Percentiles rank a stretch among this genome's conserved stretches.
phyloP scores from a whole-genome alignment of 2,329 filamentous ascomycete genomes.

The Simplicillium sp. region DNA sequence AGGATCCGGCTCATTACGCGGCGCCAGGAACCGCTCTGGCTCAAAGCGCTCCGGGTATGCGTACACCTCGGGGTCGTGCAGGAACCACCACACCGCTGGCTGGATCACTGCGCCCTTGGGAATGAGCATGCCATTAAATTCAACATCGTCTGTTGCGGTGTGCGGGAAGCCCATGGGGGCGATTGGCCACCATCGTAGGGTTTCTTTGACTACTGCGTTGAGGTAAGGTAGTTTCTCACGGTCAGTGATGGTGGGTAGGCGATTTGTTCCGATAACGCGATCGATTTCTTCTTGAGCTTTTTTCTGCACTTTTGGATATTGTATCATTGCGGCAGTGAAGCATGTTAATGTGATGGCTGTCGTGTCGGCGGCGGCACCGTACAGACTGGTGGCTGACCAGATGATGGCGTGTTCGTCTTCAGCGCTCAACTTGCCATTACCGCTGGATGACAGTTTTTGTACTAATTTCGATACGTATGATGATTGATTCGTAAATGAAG shows the following conservation, averaged over 20 bases:
- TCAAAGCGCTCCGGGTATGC: slow-evolving; percentile 25
- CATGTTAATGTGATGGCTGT: neutral
- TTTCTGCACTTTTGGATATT: slow-evolving; percentile 12
- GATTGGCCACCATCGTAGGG: slow-evolving; percentile 19
- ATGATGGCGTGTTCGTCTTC: slow-evolving; percentile 7
- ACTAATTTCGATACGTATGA: slow-evolving; percentile 12
- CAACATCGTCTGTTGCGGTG: slow-evolving; percentile 19
- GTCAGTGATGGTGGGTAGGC: slow-evolving; percentile 15
- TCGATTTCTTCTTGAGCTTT: slow-evolving; percentile 16
- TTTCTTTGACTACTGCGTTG: slow-evolving; percentile 19
- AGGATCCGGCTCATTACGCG: slow-evolving; percentile 19
- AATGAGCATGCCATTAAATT: slow-evolving; percentile 12
- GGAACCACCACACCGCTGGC: slow-evolving; percentile 20
- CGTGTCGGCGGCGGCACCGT: slow-evolving; percentile 8
- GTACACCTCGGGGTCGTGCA: slow-evolving; percentile 62
- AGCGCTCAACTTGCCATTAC: neutral
- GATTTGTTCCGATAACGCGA: slow-evolving; percentile 16
- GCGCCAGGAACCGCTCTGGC: slow-evolving; percentile 20
- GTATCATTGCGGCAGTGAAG: slow-evolving; percentile 14
- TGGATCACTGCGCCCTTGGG: slow-evolving; percentile 17
- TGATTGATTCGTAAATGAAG: neutral
- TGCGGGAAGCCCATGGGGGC: slow-evolving; percentile 27
- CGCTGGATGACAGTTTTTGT: slow-evolving; percentile 2
- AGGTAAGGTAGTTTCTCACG: slow-evolving; percentile 17
- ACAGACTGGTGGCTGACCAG: slow-evolving; percentile 10